phyloP scores from a whole-genome alignment of 2,329 filamentous ascomycete genomes.

The Elsinoe perseae region DNA sequence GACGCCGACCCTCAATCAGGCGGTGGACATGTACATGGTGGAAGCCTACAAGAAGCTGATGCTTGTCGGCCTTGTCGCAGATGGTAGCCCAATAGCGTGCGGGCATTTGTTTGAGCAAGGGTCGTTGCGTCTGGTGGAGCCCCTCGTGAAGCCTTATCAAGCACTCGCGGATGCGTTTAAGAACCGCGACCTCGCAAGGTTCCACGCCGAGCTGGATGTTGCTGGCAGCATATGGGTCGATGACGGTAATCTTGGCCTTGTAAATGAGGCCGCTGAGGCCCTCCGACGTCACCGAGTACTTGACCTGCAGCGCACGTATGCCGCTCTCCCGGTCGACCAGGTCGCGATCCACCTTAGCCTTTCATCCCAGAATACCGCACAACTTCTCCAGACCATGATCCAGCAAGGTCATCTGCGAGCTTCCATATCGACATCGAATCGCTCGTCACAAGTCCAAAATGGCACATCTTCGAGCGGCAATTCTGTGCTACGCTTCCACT shows the following conservation, averaged over 20 bases:
- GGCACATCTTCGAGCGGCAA: constrained; percentile 18
- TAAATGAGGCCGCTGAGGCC: constrained; percentile 60
- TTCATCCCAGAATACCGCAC: constrained; percentile 44
- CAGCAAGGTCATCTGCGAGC: constrained; percentile 45
- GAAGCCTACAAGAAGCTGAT: constrained; percentile 92
- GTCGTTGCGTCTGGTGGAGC: constrained; percentile 50
- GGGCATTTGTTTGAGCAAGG: constrained; percentile 50
- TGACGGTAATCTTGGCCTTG: constrained; percentile 59
- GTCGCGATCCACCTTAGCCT: constrained; percentile 46
- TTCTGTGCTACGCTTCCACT: constrained; percentile 49
- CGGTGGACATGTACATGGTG: constrained; percentile 66
- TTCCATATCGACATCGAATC: constrained; percentile 35
- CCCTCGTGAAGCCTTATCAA: constrained; percentile 61
- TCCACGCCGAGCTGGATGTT: constrained; percentile 57
- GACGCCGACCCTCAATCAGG: constrained; percentile 56
- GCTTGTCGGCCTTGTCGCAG: constrained; percentile 62
- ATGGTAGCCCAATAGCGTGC: constrained; percentile 52
- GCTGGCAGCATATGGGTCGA: constrained; percentile 52
- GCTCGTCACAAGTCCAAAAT: background rate
- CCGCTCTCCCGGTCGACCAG: constrained; percentile 50
- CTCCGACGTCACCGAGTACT: constrained; percentile 71
- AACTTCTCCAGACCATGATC: constrained; percentile 49
- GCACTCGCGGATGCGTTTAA: constrained; percentile 63
- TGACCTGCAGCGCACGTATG: constrained; percentile 65
- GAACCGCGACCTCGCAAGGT: constrained; percentile 47